A percentile compares a stretch with the other conserved stretches of the same genome.
Evolutionary conservation across 441 rosid species (phyloP).

Genomic region (Dalechampia spathulata): DNA sequence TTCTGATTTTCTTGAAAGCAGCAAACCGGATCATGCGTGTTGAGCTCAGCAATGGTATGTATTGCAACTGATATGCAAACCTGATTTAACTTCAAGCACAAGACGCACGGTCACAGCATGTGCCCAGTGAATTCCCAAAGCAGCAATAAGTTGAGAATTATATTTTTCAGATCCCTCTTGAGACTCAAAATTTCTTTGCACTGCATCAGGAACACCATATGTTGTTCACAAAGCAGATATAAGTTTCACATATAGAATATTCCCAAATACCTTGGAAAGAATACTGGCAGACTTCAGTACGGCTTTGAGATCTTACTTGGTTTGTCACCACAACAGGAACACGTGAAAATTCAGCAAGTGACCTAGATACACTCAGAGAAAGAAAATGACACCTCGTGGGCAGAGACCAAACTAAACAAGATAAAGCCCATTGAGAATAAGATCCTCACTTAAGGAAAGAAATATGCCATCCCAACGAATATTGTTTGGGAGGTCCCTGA

Average conservation of each 20-base stretch:
- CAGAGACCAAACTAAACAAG: slow-evolving; percentile 10
- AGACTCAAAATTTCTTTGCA: slow-evolving; percentile 23
- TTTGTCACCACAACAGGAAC: slow-evolving; percentile 84
- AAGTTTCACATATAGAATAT: slow-evolving; percentile 11
- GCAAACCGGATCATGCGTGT: not conserved
- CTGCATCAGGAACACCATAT: slow-evolving; percentile 27
- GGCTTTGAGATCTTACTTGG: slow-evolving; percentile 81
- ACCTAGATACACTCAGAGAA: slow-evolving; percentile 32
- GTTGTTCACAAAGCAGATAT: slow-evolving; percentile 7
- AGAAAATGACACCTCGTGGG: slow-evolving; percentile 6
- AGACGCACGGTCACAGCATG: slow-evolving; percentile 81
- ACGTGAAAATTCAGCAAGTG: slow-evolving; percentile 78
- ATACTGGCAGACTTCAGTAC: slow-evolving; percentile 39
- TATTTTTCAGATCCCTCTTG: slow-evolving; percentile 28
- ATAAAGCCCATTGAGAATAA: slow-evolving; percentile 6
- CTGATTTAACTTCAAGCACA: slow-evolving; percentile 73
- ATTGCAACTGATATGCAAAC: slow-evolving; percentile 21
- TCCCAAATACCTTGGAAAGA: slow-evolving; percentile 58
- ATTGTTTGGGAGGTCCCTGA: slow-evolving; percentile 39
- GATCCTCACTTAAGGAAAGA: slow-evolving; percentile 65
- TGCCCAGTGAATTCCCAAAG: slow-evolving; percentile 85
- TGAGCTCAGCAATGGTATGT: not conserved
- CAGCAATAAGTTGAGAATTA: slow-evolving; percentile 74
- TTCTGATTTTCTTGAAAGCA: not conserved
- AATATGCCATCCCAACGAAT: slow-evolving; percentile 74